phyloP scores from a whole-genome alignment of 208 protist genomes.

The Trypanosoma cruzi region DNA sequence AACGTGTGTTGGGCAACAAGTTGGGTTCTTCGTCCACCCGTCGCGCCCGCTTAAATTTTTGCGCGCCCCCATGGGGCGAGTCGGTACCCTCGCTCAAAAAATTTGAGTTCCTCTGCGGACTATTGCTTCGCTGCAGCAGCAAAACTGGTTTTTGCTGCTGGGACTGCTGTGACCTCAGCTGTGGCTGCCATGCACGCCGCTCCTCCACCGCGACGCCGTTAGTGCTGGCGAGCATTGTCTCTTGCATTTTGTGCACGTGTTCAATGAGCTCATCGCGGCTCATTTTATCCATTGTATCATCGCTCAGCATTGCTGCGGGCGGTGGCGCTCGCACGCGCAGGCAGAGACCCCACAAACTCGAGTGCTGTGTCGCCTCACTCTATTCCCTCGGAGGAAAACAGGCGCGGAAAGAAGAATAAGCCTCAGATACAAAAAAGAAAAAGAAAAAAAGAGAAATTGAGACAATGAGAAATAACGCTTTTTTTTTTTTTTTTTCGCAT shows the following conservation, averaged over 20 bases:
- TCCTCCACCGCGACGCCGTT: background rate
- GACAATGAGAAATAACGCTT: background rate
- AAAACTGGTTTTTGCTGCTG: no score
- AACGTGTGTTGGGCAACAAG: no score
- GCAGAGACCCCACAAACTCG: no score
- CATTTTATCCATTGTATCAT: constrained; percentile 6
- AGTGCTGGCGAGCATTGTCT: background rate
- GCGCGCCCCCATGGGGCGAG: no score
- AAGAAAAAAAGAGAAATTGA: constrained; percentile 13
- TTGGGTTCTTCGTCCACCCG: no score
- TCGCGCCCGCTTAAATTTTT: no score
- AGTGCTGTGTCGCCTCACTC: no score
- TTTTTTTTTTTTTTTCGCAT: background rate
- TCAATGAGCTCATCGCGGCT: constrained; percentile 23
- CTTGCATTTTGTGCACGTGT: constrained; percentile 8
- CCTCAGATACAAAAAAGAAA: constrained; percentile 15
- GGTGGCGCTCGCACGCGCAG: background rate
- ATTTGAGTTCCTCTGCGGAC: no score
- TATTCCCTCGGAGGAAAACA: background rate
- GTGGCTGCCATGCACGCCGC: no score
- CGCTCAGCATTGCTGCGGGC: constrained; percentile 13
- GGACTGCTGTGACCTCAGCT: constrained; percentile 57
- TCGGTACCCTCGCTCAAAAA: no score
- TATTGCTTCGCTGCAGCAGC: no score
- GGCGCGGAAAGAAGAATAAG: constrained; percentile 1